phyloP scores from a whole-genome alignment of 2,329 filamentous ascomycete genomes.

The Xylariales sp. region DNA sequence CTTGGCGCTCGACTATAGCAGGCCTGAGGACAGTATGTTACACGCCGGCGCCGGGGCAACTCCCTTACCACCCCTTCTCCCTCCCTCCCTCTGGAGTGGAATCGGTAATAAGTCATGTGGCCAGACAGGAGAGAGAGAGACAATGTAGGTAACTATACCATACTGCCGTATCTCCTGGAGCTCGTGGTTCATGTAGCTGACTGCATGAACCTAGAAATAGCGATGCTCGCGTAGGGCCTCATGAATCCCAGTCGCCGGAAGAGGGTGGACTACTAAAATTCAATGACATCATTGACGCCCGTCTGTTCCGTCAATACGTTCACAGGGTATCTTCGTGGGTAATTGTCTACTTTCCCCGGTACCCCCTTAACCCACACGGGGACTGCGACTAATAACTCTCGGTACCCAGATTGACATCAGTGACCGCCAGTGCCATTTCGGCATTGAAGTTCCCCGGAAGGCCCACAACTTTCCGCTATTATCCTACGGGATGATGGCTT shows the following conservation, averaged over 20 bases:
- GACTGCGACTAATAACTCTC: too few relatives aligned
- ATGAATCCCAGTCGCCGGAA: neutral
- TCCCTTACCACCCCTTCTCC: neutral
- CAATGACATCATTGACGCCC: slow-evolving; percentile 5
- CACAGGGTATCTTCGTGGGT: slow-evolving; percentile 17
- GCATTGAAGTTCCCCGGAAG: slow-evolving; percentile 9
- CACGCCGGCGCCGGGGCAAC: neutral
- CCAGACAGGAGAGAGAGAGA: neutral
- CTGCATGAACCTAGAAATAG: neutral
- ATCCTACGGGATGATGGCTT: slow-evolving; percentile 1
- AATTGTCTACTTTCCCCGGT: neutral
- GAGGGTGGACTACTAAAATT: neutral
- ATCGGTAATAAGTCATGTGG: neutral
- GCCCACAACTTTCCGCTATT: slow-evolving; percentile 5
- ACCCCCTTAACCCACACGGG: neutral
- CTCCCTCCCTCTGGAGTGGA: neutral
- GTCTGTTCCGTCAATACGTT: slow-evolving; percentile 13
- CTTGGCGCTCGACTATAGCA: neutral
- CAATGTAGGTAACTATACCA: neutral
- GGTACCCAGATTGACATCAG: slow-evolving; percentile 2
- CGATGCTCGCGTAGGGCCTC: neutral
- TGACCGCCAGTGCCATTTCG: slow-evolving; percentile 1
- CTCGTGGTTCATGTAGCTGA: neutral
- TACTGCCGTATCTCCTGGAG: neutral
- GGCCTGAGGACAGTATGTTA: neutral